Evolutionary conservation across 129 eudicot species (phyloP), one percentile per base, ranked within the genome.

Genomic region (Smallanthus sonchifolius): DNA sequence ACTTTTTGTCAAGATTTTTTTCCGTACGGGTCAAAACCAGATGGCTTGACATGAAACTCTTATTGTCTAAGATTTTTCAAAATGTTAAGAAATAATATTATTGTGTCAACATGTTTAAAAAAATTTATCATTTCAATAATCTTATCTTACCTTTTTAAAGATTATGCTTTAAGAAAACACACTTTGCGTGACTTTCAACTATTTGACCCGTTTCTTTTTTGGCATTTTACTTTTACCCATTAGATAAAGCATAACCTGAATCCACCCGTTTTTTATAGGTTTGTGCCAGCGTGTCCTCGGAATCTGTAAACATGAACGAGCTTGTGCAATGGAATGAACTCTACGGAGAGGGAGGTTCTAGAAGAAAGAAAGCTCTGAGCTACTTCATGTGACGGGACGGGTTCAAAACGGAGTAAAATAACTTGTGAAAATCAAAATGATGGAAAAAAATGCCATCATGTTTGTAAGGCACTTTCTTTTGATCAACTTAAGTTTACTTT

Each of bases 311-410:
- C 82, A 92, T 92, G 96, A 87, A 84, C 4, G 93, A 87, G 87
- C 94, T 92, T 42, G 77, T 85, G 62, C 91, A 92, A 70, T 92
- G 97, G 97, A 92, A 92, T 43, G 97, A 89, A 48, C 86, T 87
- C 9, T 92, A 92, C 65, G 97, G 97, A 1, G 97, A 92, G 61
- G 97, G 97, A 47, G 97, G 97, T 19, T 92, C 96, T 0, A 82
- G 97, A 76, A 87, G 76, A 84, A 87, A 82, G 83, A 85, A 78
- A 73, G 68, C 93, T 49, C 87, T 89, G 6, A 92, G 96, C 78
- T 92, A 92, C 76, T 92, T 89, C 84, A 87, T 89, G 93, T 92
- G 85, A 89, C 14, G 36, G 57, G 85, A 89, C 14, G 36, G 57
- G 9, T 77, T 68, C 70, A n/a, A 39, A 54, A 61, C 30, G 30